Evolutionary conservation across 306 rosid genomes (phyloP).

Genomic region (Cucurbita argyrosperma): DNA sequence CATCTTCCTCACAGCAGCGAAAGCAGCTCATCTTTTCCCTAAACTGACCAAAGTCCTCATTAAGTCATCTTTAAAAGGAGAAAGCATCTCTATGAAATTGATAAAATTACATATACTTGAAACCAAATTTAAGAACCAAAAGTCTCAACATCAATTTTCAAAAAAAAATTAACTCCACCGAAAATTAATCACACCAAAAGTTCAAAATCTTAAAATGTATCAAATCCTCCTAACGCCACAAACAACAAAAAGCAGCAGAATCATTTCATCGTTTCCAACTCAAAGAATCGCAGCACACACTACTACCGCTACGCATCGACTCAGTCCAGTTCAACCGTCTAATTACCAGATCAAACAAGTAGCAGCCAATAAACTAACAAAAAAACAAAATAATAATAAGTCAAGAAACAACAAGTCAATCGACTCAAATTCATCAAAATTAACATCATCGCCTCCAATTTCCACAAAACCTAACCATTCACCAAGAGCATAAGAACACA

Average conservation of each 20-base stretch:
- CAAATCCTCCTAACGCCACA: not conserved
- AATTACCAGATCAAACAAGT: conserved; percentile 1
- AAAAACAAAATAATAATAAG: not conserved
- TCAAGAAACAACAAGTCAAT: not conserved
- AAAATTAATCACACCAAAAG: not conserved
- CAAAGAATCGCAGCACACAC: not conserved
- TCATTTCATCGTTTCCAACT: not conserved
- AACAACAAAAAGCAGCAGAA: not conserved
- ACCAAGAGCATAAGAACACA: not conserved
- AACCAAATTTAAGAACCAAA: not conserved
- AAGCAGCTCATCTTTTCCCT: conserved; percentile 59
- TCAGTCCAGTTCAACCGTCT: not conserved
- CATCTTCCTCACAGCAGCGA: conserved; percentile 48
- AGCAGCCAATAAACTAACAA: not conserved
- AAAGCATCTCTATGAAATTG: not conserved
- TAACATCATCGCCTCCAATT: not conserved
- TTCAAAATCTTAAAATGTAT: not conserved
- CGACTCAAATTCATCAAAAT: not conserved
- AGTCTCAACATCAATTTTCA: not conserved
- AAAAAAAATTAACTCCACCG: not conserved
- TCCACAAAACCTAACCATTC: not conserved
- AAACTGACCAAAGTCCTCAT: not conserved
- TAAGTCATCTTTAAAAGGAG: not conserved
- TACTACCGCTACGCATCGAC: not conserved
- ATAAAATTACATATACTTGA: not conserved